These are phyloP conservation scores for Podila epicladia DNA, from an alignment of 192 early-diverging fungal genomes.

Conservation along the genomic window DNA sequence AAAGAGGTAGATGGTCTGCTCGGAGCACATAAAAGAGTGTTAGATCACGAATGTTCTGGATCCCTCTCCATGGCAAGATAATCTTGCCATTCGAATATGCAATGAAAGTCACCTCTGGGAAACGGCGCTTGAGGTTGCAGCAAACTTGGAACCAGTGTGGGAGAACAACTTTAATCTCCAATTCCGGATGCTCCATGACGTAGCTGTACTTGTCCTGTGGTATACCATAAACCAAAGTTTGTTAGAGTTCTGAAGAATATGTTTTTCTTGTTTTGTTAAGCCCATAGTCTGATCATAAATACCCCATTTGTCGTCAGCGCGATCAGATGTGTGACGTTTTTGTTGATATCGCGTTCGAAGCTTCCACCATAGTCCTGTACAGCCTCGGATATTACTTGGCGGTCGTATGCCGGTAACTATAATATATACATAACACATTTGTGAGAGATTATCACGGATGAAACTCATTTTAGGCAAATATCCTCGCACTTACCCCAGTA, in stretches of 20 bases:
- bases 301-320: conserved; percentile 28
- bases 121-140: conserved; percentile 59
- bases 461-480: neutral
- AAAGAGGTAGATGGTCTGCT: conserved; percentile 36
- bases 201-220: conserved; percentile 57
- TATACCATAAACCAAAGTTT: neutral
- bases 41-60: too few species aligned
- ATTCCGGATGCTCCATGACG: conserved; percentile 52
- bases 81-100: neutral
- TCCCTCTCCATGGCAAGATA: neutral
- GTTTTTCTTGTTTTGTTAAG: neutral
- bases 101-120: conserved; percentile 57
- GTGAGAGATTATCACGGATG: neutral
- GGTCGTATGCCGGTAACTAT: conserved; percentile 37
- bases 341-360: neutral
- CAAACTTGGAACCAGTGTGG: conserved; percentile 82
- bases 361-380: conserved; percentile 29
- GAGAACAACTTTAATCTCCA: conserved; percentile 67
- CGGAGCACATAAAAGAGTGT: too few species aligned
- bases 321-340: conserved; percentile 25
- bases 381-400: conserved; percentile 19
- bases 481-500: conserved; percentile 12
- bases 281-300: neutral
- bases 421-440: neutral
- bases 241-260: neutral